Evolutionary conservation across 2,329 filamentous ascomycete genomes (phyloP), one percentile per base, ranked within the genome.

Genomic region (Rhynchosporium graminicola): DNA sequence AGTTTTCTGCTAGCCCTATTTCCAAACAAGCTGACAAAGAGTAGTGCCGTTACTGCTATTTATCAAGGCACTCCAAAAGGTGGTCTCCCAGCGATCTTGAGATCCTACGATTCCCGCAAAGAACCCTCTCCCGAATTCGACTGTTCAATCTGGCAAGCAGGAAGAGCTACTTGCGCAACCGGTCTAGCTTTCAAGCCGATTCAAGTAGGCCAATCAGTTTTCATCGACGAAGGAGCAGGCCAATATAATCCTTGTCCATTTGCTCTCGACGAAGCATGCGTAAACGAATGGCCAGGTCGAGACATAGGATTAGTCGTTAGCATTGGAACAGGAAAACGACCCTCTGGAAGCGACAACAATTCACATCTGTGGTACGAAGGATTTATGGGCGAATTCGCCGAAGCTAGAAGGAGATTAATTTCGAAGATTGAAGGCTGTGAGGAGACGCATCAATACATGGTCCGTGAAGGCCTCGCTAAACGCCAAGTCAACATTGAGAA

Each of bases 81-180:
- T 45, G 84, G 85, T 6, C 81, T 85, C 1, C 83, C 93, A 2
- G 88, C 88, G 8, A 77, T 98, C 63, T 80, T 99, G 60, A 88
- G 95, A 68, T 98, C 94, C 1, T 99, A 99, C 77, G 94, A 98
- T 75, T 98, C 95, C 15, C 85, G 94, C 71, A 92, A 90, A 75
- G 95, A 98, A 75, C 90, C 93, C 0, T 85, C 92, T 0, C 90
- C 94, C 2, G 93, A 97, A 75, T 94, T 92, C 65, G 90, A 97
- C 73, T 97, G 93, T 77, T 96, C 89, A 51, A 95, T 99, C 62
- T 99, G 95, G 95, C 89, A 99, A 77, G 95, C 95, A 4, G 95
- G 95, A 10, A 87, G 95, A 64, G 95, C 95, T n/a, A 99, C 95
- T 0, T 91, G 85, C 59, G 91, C 95, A 0, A 95, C 94, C 0